These are phyloP conservation scores for Hypoxylon sp. DNA, from an alignment of 2,329 filamentous ascomycete species.

Conservation along the genomic window DNA sequence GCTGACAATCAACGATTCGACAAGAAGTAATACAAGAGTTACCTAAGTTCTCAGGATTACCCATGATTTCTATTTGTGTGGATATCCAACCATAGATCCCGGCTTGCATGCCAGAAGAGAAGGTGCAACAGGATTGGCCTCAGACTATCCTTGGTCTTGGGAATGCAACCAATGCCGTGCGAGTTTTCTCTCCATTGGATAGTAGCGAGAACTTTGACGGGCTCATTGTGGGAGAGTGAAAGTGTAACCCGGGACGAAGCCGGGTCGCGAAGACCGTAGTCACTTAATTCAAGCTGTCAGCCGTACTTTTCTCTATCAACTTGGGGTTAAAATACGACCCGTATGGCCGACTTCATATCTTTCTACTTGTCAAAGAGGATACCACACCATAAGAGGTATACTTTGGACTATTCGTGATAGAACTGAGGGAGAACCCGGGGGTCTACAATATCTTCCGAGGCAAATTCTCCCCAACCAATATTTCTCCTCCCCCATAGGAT, in stretches of 20 bases:
- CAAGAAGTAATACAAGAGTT: slow-evolving; percentile 19
- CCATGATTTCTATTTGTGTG: slow-evolving; percentile 12
- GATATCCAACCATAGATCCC: slow-evolving; percentile 29
- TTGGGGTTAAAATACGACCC: slow-evolving; percentile 7
- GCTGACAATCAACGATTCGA: slow-evolving; percentile 24
- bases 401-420: not conserved
- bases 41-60: slow-evolving; percentile 16
- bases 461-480: not conserved
- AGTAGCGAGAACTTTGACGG: slow-evolving; percentile 24
- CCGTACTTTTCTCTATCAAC: slow-evolving; percentile 4
- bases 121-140: slow-evolving; percentile 33
- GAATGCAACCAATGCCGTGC: slow-evolving; percentile 35
- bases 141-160: slow-evolving; percentile 17
- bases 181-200: slow-evolving; percentile 22
- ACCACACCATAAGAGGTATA: not conserved
- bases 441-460: not conserved
- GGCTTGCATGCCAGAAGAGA: slow-evolving; percentile 33
- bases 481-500: not conserved
- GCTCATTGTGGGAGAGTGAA: slow-evolving; percentile 29
- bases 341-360: slow-evolving; percentile 2
- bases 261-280: slow-evolving; percentile 15
- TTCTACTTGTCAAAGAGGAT: slow-evolving; percentile 3
- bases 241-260: slow-evolving; percentile 4
- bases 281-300: slow-evolving; percentile 9
- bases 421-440: not conserved